Percentiles rank a stretch among this genome's conserved stretches.
These are phyloP conservation scores for Ampelomyces quisqualis DNA, from an alignment of 2,329 filamentous ascomycete species.

Conservation along the genomic window DNA sequence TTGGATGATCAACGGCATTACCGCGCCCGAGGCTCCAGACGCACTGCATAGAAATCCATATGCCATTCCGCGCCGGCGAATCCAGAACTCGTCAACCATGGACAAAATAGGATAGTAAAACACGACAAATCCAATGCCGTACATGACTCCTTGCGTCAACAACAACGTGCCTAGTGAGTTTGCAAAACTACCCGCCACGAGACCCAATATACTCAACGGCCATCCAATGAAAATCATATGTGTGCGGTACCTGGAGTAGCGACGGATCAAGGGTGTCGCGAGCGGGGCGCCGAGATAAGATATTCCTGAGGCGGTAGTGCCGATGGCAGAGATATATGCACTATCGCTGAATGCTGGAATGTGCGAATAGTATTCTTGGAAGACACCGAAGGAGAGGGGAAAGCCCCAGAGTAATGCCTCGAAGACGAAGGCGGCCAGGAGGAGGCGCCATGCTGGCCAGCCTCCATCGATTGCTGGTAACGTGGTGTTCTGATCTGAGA, in stretches of 20 bases:
- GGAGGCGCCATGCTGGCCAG: slow-evolving; percentile 50
- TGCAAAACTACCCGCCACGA: slow-evolving; percentile 40
- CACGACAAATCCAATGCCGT: slow-evolving; percentile 49
- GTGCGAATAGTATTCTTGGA: slow-evolving; percentile 23
- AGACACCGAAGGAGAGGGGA: slow-evolving; percentile 27
- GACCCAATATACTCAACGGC: slow-evolving; percentile 28
- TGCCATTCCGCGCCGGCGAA: slow-evolving; percentile 52
- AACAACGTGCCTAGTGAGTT: slow-evolving; percentile 32
- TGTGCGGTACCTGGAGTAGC: slow-evolving; percentile 32
- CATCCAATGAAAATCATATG: slow-evolving; percentile 36
- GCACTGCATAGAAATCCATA: slow-evolving; percentile 50
- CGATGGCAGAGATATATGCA: slow-evolving; percentile 19
- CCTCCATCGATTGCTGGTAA: slow-evolving; percentile 17
- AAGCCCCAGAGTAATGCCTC: slow-evolving; percentile 49
- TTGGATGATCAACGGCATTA: slow-evolving; percentile 47
- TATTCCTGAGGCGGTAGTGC: slow-evolving; percentile 37
- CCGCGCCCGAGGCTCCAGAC: slow-evolving; percentile 46
- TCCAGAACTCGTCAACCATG: slow-evolving; percentile 55
- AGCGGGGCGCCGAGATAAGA: slow-evolving; percentile 49
- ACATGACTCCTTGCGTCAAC: slow-evolving; percentile 43
- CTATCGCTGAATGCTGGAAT: slow-evolving; percentile 11
- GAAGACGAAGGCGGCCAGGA: slow-evolving; percentile 52
- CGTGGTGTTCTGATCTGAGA: not conserved
- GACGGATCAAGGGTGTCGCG: slow-evolving; percentile 34
- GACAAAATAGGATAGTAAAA: slow-evolving; percentile 51